Percentiles rank a stretch among this genome's conserved stretches.
Evolutionary conservation across 1,284 basidiomycete genomes (phyloP).

Genomic region (Calocybe gambosa): DNA sequence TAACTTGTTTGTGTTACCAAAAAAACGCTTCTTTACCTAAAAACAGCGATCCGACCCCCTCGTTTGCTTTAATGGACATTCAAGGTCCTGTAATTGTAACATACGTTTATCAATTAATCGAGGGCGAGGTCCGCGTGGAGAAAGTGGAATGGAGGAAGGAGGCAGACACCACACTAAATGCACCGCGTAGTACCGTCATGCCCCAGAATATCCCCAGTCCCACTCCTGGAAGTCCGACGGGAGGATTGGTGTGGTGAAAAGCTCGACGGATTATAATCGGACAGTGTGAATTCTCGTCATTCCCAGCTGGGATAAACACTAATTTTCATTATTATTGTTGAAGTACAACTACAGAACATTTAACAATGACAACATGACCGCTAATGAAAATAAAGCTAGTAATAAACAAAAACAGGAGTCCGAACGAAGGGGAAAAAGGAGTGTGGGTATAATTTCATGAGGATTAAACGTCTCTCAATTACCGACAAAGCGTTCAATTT

Average conservation of each 20-base stretch:
- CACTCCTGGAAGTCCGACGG: slow-evolving; percentile 19
- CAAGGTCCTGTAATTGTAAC: slow-evolving; percentile 93
- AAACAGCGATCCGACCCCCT: slow-evolving; percentile 41
- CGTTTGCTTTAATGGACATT: slow-evolving; percentile 92
- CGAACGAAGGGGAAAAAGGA: too few relatives aligned
- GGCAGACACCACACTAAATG: slow-evolving; percentile 35
- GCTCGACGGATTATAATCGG: too few relatives aligned
- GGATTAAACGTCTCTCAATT: too few relatives aligned
- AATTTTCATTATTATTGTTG: too few relatives aligned
- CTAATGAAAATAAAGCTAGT: too few relatives aligned
- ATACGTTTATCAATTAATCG: slow-evolving; percentile 92
- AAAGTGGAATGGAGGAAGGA: slow-evolving; percentile 81
- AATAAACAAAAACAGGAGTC: too few relatives aligned
- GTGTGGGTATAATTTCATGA: too few relatives aligned
- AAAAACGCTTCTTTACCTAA: neutral
- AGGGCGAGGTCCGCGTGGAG: slow-evolving; percentile 86
- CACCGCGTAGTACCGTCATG: slow-evolving; percentile 30
- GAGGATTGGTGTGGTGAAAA: slow-evolving; percentile 17
- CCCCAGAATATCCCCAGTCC: slow-evolving; percentile 42
- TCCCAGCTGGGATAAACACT: too few relatives aligned
- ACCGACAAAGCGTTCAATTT: too few relatives aligned
- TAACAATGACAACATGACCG: too few relatives aligned
- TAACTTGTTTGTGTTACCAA: neutral
- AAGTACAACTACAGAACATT: too few relatives aligned
- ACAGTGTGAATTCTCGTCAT: too few relatives aligned